Evolutionary conservation across 208 protist genomes (phyloP), one percentile per base, ranked within the genome.

Genomic region (Crithidia mellificae): DNA sequence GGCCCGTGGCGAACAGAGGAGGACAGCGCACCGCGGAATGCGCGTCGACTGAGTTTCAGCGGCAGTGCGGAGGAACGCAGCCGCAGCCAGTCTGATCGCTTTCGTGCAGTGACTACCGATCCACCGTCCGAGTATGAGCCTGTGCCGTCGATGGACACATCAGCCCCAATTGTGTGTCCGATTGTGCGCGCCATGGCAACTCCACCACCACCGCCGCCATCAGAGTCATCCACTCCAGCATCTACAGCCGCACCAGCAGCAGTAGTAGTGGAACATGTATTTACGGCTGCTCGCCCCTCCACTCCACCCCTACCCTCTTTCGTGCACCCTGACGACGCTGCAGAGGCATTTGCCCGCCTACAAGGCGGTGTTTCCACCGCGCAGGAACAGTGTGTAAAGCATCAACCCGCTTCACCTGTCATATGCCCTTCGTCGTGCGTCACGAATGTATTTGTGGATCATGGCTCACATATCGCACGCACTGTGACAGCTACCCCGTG

Each of bases 1-100:
- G 43, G 19, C n/a, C n/a, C n/a, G 43, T 49, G 19, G 14, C 8
- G 8, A 17, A 32, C 15, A 6, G 56, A 7, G 6, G 56, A 49
- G 27, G 56, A 19, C 1, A 34, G n/a, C n/a, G 43, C 19, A 24
- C 27, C 17, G 27, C 41, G 0, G 15, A 51, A 38, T 25, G 6
- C 25, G 5, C 44, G 44, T 32, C 58, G 27, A 8, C 12, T 64
- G 58, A 27, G 44, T 27, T 53, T 54, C 44, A 43, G n/a, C 41
- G 44, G 44, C 58, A 51, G 58, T 25, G 46, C 44, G 2, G 46
- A 64, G 6, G 44, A 24, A 12, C 58, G 27, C 58, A 53, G 58
- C 6, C 27, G 56, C 41, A 63, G 41, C 56, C 38, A 51, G 29
- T 51, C 56, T 2, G 20, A 47, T 32, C 15, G 24, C 8, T 56